A percentile compares a stretch with the other conserved stretches of the same genome.
These are phyloP conservation scores for Phytopythium kandeliae DNA, from an alignment of 352 stramenopile species.

Conservation along the genomic window DNA sequence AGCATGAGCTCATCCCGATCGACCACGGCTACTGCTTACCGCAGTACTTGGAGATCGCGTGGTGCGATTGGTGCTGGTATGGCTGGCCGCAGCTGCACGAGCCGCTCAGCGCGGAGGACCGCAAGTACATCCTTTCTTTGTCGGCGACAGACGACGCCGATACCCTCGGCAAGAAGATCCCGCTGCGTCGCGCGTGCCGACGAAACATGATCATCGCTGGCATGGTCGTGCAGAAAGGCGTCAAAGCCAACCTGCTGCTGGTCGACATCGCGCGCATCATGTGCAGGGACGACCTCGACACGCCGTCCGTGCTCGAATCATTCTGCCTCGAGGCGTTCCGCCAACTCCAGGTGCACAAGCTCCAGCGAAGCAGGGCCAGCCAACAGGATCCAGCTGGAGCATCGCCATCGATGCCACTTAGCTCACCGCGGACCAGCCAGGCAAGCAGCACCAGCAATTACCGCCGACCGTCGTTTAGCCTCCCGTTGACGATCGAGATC, in stretches of 20 bases:
- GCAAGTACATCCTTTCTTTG: conserved; percentile 56
- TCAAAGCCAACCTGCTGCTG: conserved; percentile 52
- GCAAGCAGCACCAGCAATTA: not conserved
- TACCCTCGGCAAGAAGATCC: conserved; percentile 57
- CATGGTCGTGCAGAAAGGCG: conserved; percentile 75
- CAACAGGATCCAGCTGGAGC: conserved; percentile 4
- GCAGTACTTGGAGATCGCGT: conserved; percentile 94
- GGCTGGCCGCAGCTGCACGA: conserved; percentile 93
- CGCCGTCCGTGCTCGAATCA: conserved; percentile 54
- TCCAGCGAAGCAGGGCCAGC: conserved; percentile 19
- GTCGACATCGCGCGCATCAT: conserved; percentile 81
- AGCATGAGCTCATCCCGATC: conserved; percentile 97
- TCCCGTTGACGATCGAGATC: conserved; percentile 43
- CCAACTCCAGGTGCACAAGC: conserved; percentile 37
- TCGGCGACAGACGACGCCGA: conserved; percentile 55
- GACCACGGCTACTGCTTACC: conserved; percentile 98
- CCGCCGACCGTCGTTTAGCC: conserved; percentile 1
- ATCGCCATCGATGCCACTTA: conserved; percentile 3
- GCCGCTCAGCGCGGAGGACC: conserved; percentile 52
- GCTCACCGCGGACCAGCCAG: conserved; percentile 2
- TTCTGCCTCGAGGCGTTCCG: conserved; percentile 68
- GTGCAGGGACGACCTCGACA: conserved; percentile 77
- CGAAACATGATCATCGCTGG: conserved; percentile 79
- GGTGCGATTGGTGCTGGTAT: conserved; percentile 99
- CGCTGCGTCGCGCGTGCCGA: conserved; percentile 59